Evolutionary conservation across 441 rosid species (phyloP).

Genomic region (Euphorbia schlechtendalii): DNA sequence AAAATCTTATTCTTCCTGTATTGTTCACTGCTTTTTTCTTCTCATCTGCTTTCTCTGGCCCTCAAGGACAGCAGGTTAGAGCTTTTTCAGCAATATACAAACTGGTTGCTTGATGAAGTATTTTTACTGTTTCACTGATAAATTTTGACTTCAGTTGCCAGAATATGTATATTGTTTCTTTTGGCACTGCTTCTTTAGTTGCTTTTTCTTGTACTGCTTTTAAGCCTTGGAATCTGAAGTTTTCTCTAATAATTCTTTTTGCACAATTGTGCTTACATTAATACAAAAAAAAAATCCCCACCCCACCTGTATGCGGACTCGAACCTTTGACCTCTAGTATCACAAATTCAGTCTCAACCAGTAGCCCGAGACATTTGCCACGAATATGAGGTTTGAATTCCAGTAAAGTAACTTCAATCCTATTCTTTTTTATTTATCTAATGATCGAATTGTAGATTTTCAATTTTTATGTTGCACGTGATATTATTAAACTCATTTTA

Average conservation of each 20-base stretch:
- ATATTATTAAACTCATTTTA: no score
- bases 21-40: slow-evolving; percentile 30
- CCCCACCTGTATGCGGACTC: no score
- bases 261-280: no score
- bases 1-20: slow-evolving; percentile 27
- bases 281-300: no score
- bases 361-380: no score
- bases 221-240: neutral
- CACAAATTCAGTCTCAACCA: no score
- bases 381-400: no score
- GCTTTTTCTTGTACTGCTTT: neutral
- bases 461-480: no score
- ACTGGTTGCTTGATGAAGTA: neutral
- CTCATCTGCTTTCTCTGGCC: slow-evolving; percentile 22
- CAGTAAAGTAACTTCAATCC: neutral
- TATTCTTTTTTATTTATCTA: neutral
- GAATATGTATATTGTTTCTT: neutral
- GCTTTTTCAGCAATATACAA: neutral
- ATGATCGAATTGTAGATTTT: neutral
- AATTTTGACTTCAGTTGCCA: neutral
- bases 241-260: no score
- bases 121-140: neutral
- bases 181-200: neutral
- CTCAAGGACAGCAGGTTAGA: slow-evolving; percentile 38
- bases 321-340: no score